Evolutionary conservation across 2,329 filamentous ascomycete species (phyloP).

Genomic region (Colletotrichum ledebouriae): DNA sequence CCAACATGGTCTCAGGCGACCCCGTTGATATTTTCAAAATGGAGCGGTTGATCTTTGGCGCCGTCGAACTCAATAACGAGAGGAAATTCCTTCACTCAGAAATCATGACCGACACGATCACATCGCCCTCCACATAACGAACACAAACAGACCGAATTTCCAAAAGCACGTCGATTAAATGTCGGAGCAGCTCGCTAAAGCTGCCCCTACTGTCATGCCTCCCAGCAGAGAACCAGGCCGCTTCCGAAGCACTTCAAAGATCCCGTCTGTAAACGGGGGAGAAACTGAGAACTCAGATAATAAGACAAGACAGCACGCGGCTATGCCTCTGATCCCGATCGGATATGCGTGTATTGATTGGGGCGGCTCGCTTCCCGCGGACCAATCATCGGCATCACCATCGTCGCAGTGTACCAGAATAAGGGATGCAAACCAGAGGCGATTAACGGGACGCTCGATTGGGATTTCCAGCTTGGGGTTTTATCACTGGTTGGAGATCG

Average conservation of each 20-base stretch:
- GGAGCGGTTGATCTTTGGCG: not conserved
- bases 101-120: too few relatives aligned
- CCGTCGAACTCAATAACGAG: constrained; percentile 12
- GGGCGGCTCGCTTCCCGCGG: not conserved
- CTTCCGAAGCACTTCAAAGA: too few relatives aligned
- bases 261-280: fast-evolving
- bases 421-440: not conserved
- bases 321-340: not conserved
- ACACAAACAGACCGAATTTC: too few relatives aligned
- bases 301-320: not conserved
- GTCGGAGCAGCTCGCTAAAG: too few relatives aligned
- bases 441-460: constrained; percentile 10
- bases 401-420: not conserved
- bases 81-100: too few relatives aligned
- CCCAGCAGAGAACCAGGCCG: too few relatives aligned
- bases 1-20: constrained; percentile 10
- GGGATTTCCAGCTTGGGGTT: not conserved
- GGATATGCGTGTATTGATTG: not conserved
- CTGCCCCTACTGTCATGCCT: too few relatives aligned
- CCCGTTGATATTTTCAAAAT: not conserved
- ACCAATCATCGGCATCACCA: not conserved
- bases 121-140: too few relatives aligned
- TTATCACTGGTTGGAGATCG: constrained; percentile 2
- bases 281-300: not conserved
- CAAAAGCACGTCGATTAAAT: too few relatives aligned